A percentile compares a stretch with the other conserved stretches of the same genome.
These are phyloP conservation scores for Mycena latifolia DNA, from an alignment of 768 basidiomycete species.

Conservation along the genomic window DNA sequence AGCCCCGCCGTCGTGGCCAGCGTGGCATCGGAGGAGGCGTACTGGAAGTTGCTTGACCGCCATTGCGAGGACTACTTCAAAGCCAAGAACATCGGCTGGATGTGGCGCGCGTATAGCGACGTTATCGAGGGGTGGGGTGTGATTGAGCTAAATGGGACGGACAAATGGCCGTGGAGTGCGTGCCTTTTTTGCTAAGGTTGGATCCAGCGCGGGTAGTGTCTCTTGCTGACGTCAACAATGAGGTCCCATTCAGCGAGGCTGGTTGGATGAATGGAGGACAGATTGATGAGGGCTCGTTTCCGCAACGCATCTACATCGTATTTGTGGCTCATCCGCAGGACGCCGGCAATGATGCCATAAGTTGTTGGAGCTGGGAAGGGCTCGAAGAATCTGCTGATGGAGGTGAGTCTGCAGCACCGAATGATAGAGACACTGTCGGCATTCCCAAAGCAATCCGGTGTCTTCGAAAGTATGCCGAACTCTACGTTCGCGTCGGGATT, in stretches of 20 bases:
- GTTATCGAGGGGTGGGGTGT: conserved; percentile 35
- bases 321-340: conserved; percentile 28
- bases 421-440: neutral
- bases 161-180: conserved; percentile 32
- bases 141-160: conserved; percentile 26
- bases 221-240: no score
- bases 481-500: no score
- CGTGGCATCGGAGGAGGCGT: conserved; percentile 28
- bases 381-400: conserved; percentile 15
- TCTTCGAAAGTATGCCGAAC: no score
- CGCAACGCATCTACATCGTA: conserved; percentile 20
- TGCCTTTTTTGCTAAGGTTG: conserved; percentile 16
- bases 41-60: conserved; percentile 30
- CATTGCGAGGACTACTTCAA: conserved; percentile 35
- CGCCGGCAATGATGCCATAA: neutral
- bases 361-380: conserved; percentile 1
- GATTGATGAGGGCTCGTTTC: conserved; percentile 17
- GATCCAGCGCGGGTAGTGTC: neutral
- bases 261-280: neutral
- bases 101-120: conserved; percentile 33
- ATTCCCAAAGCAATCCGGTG: no score
- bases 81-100: conserved; percentile 32
- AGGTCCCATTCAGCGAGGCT: no score
- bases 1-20: conserved; percentile 30
- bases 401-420: conserved; percentile 3